Percentiles rank a stretch among this genome's conserved stretches.
phyloP scores from a whole-genome alignment of 495 filamentous ascomycete genomes.

The Clavariopsis aquatica region DNA sequence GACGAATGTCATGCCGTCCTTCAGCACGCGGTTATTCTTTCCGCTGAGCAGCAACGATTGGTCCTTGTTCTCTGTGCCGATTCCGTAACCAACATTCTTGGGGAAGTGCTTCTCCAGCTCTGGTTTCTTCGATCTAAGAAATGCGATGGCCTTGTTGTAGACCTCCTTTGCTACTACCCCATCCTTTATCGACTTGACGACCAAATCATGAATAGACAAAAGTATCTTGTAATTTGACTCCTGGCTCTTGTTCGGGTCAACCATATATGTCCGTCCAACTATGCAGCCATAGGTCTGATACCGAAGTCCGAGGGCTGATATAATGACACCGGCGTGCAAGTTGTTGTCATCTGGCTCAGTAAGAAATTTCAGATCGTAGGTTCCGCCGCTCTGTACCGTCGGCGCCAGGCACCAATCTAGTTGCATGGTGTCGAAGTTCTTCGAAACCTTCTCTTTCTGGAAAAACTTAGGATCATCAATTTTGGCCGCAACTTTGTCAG shows the following conservation, averaged over 20 bases:
- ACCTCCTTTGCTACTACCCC: conserved; percentile 86
- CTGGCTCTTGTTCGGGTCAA: conserved; percentile 89
- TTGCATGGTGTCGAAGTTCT: conserved; percentile 84
- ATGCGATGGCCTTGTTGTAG: conserved; percentile 77
- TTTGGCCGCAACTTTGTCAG: conserved; percentile 82
- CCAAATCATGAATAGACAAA: conserved; percentile 75
- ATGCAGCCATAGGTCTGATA: conserved; percentile 93
- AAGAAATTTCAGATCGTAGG: conserved; percentile 83
- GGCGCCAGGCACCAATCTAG: conserved; percentile 93
- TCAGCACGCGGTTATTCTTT: conserved; percentile 78
- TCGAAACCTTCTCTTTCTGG: conserved; percentile 77
- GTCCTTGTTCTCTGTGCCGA: conserved; percentile 90
- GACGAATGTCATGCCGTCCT: conserved; percentile 95
- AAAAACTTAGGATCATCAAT: conserved; percentile 93
- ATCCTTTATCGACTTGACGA: conserved; percentile 88
- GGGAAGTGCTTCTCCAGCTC: conserved; percentile 91
- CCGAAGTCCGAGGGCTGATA: conserved; percentile 84
- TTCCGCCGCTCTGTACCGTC: conserved; percentile 92
- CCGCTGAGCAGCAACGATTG: conserved; percentile 75
- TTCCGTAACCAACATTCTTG: conserved; percentile 84
- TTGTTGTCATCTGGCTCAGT: conserved; percentile 75
- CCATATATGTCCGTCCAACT: conserved; percentile 89
- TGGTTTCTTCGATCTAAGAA: conserved; percentile 84
- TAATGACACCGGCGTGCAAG: conserved; percentile 90
- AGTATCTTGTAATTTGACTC: conserved; percentile 94